phyloP scores from a whole-genome alignment of 78 protist genomes.

The slime mould (Dictyostelium discoideum) region dicty_2.7 NC_007089.4:5494501-5495000 shows the following conservation, averaged over 20 bases:
- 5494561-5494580: neutral
- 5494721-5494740: neutral
- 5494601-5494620: neutral
- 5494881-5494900: slow-evolving; percentile 1
- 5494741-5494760: neutral
- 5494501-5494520: neutral
- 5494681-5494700: neutral
- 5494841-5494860: neutral
- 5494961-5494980: neutral
- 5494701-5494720: neutral
- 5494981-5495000: neutral
- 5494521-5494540: neutral
- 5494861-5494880: neutral
- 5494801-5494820: neutral
- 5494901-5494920: neutral
- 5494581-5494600: neutral
- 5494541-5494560: neutral
- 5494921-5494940: neutral
- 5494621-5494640: neutral
- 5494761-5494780: slow-evolving; percentile 1
- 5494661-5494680: neutral
- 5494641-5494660: neutral
- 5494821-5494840: neutral
- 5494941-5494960: neutral
- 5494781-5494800: neutral